Evolutionary conservation across 306 rosid species (phyloP).

Genomic region (Gleditsia sinensis): DNA sequence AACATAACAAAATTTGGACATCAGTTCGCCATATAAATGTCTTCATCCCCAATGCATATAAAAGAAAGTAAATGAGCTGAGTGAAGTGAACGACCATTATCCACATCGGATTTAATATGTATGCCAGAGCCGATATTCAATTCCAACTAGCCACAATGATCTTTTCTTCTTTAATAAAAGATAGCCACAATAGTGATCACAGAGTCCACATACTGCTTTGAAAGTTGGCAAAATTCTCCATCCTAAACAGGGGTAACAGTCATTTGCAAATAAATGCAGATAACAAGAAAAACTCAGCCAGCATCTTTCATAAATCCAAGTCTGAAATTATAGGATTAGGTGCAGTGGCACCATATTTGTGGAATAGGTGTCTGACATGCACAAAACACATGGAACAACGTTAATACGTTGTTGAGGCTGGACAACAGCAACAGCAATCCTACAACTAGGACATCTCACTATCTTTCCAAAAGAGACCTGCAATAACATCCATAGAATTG

Average conservation of each 20-base stretch:
- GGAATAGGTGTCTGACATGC: constrained; percentile 11
- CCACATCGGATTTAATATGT: too few relatives aligned
- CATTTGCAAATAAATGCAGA: neutral
- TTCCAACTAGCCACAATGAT: too few relatives aligned
- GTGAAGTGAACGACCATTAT: too few relatives aligned
- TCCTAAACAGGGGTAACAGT: neutral
- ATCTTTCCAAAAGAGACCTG: constrained; percentile 96
- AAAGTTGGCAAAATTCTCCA: neutral
- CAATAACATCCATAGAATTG: constrained; percentile 26
- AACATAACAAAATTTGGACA: too few relatives aligned
- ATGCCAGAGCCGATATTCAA: too few relatives aligned
- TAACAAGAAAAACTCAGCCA: neutral
- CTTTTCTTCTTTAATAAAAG: neutral
- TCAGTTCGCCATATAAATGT: too few relatives aligned
- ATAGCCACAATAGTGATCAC: neutral
- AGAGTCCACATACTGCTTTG: too few relatives aligned
- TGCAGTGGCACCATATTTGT: neutral
- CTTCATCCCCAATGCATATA: too few relatives aligned
- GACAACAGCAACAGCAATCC: constrained; percentile 82
- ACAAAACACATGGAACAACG: constrained; percentile 46
- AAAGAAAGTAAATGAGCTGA: too few relatives aligned
- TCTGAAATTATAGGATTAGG: neutral
- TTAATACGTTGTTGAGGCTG: constrained; percentile 98
- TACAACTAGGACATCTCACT: constrained; percentile 89
- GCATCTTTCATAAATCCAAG: too few relatives aligned